Evolutionary conservation across 1,139 yeast species (phyloP).

Genomic region (Starmera stellimalicola): DNA sequence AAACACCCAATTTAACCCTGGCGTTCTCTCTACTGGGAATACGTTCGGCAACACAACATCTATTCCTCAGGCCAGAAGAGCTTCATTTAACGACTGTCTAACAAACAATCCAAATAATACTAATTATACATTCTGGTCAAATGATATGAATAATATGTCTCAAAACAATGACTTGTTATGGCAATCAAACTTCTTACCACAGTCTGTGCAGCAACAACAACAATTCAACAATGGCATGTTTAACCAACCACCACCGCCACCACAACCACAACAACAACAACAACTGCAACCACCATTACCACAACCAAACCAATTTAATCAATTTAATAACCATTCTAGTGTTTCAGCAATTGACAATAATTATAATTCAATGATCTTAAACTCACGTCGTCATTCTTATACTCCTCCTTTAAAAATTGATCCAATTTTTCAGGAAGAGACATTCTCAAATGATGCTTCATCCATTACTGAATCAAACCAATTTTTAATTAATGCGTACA

Average conservation of each 20-base stretch:
- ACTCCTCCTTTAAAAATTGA: neutral
- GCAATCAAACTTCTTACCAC: neutral
- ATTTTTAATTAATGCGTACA: constrained; percentile 10
- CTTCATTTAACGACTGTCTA: neutral
- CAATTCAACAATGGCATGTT: neutral
- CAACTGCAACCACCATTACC: neutral
- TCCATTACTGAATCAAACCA: constrained; percentile 11
- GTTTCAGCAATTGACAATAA: neutral
- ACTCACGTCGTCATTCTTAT: constrained; percentile 1
- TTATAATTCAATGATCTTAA: neutral
- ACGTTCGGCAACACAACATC: too few species aligned
- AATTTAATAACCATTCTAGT: neutral
- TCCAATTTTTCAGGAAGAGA: constrained; percentile 1
- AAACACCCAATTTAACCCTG: neutral
- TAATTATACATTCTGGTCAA: neutral
- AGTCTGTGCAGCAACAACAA: neutral
- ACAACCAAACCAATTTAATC: neutral
- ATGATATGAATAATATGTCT: neutral
- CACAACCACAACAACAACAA: neutral
- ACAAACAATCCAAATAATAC: neutral
- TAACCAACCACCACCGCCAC: neutral
- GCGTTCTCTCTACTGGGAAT: neutral
- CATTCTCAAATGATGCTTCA: constrained; percentile 1
- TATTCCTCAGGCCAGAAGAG: neutral
- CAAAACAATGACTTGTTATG: neutral